Evolutionary conservation across 2,329 filamentous ascomycete species (phyloP).

Genomic region (Rutstroemia sp.): DNA sequence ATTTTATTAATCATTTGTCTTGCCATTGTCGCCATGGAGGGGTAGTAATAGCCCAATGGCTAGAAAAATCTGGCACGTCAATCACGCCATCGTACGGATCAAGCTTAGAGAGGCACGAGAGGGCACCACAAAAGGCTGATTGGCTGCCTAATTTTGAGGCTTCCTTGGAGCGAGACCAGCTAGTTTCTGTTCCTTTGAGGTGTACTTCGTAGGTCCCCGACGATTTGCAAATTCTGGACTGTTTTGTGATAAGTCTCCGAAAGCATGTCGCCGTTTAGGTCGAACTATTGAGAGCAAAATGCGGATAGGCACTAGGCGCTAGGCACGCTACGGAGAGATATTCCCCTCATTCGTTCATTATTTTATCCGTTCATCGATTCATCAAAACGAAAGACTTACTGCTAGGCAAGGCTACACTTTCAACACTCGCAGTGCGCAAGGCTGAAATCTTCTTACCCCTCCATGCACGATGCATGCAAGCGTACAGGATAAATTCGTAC

Average conservation of each 20-base stretch:
- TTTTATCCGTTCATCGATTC: neutral
- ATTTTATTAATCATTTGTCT: constrained; percentile 2
- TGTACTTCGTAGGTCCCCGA: no score
- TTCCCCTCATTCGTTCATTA: neutral
- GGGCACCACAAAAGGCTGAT: neutral
- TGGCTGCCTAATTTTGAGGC: neutral
- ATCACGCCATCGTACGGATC: constrained; percentile 6
- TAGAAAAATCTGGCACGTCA: constrained; percentile 2
- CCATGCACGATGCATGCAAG: neutral
- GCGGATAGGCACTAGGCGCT: neutral
- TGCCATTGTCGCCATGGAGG: constrained; percentile 5
- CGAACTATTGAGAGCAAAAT: no score
- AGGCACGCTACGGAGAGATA: neutral
- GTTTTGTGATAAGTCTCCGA: no score
- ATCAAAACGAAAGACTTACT: neutral
- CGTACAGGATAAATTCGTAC: no score
- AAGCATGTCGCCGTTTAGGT: no score
- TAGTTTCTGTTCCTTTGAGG: no score
- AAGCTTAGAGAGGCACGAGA: neutral
- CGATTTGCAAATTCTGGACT: no score
- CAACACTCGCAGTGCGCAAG: no score
- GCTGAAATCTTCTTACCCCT: neutral
- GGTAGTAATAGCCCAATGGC: neutral
- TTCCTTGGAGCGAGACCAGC: neutral
- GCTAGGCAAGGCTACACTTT: neutral